Conservation (phyloP, 2,329 filamentous ascomycete genomes). For the Xylariaceae sp. region DNA sequence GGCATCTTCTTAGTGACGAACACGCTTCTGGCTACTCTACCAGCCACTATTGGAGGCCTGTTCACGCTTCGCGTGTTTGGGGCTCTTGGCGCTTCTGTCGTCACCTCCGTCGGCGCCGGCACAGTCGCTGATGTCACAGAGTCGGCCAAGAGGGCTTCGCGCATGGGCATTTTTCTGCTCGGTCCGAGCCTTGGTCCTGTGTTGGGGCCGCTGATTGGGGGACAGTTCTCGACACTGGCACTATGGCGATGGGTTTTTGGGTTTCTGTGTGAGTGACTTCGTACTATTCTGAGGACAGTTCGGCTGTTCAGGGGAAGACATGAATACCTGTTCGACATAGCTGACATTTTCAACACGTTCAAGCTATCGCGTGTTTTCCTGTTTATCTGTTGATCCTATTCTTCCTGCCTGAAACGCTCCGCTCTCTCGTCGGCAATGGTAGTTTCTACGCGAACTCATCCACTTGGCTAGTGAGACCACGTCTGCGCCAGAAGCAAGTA, state of each 20-base stretch:
- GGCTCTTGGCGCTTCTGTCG: slow-evolving; percentile 40
- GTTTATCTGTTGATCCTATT: slow-evolving; percentile 30
- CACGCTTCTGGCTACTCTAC: slow-evolving; percentile 35
- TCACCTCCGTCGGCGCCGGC: slow-evolving; percentile 40
- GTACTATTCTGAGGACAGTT: slow-evolving; percentile 36
- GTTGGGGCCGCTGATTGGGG: slow-evolving; percentile 40
- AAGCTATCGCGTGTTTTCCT: slow-evolving; percentile 29
- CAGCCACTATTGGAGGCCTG: slow-evolving; percentile 35
- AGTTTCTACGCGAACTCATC: slow-evolving; percentile 20
- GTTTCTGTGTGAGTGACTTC: slow-evolving; percentile 28
- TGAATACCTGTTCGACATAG: too few relatives aligned
- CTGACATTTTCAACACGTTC: too few relatives aligned
- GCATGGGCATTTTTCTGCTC: slow-evolving; percentile 40
- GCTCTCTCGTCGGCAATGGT: slow-evolving; percentile 42
- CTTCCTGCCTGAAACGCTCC: slow-evolving; percentile 43
- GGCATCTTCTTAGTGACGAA: slow-evolving; percentile 38
- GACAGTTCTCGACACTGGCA: slow-evolving; percentile 31
- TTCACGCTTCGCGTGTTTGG: slow-evolving; percentile 40
- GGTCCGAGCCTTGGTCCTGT: slow-evolving; percentile 43
- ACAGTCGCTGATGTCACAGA: slow-evolving; percentile 40
- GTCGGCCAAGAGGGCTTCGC: slow-evolving; percentile 36
- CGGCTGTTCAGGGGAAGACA: too few relatives aligned
- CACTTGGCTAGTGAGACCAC: slow-evolving; percentile 9
- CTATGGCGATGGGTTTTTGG: slow-evolving; percentile 44
- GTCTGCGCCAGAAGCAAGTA: slow-evolving; percentile 9